A percentile compares a stretch with the other conserved stretches of the same genome.
Conservation (phyloP, 108 stramenopile genomes). For the Skeletonema menzelii region DNA sequence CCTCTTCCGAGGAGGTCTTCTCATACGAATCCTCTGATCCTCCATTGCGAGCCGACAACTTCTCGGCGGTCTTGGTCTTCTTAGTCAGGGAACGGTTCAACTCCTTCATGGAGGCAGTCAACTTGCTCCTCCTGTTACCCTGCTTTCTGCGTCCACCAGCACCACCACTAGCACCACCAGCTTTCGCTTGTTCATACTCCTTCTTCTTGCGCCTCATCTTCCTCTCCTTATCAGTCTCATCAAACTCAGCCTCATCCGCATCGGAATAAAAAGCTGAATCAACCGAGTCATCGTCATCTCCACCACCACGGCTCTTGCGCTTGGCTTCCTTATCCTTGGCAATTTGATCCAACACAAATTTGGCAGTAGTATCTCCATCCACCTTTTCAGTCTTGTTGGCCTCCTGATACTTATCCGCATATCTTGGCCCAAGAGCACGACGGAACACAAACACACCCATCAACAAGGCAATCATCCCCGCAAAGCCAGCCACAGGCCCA, state of each 20-base stretch:
- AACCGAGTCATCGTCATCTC: conserved; percentile 32
- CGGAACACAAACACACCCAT: conserved; percentile 22
- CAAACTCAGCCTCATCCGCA: conserved; percentile 2
- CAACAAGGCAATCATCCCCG: conserved; percentile 16
- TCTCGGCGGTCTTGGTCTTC: not conserved
- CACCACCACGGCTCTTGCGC: conserved; percentile 9
- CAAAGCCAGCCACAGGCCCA: conserved; percentile 17
- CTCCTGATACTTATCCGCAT: conserved; percentile 5
- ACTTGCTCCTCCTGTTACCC: not conserved
- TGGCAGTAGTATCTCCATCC: not conserved
- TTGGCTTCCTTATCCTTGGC: conserved; percentile 2
- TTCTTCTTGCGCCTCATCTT: conserved; percentile 22
- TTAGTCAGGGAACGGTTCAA: not conserved
- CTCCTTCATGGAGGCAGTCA: not conserved
- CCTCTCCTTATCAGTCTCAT: conserved; percentile 12
- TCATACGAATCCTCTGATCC: not conserved
- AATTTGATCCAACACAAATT: not conserved
- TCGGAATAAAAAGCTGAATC: conserved; percentile 38
- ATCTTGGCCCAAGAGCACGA: conserved; percentile 27
- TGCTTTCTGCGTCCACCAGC: not conserved
- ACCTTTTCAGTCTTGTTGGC: conserved; percentile 1
- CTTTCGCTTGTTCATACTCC: not conserved
- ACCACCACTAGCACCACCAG: not conserved
- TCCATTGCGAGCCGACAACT: not conserved
- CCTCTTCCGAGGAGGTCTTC: not conserved